Evolutionary conservation across 2,329 filamentous ascomycete genomes (phyloP), one percentile per base, ranked within the genome.

Genomic region (Fusarium caatingaense): DNA sequence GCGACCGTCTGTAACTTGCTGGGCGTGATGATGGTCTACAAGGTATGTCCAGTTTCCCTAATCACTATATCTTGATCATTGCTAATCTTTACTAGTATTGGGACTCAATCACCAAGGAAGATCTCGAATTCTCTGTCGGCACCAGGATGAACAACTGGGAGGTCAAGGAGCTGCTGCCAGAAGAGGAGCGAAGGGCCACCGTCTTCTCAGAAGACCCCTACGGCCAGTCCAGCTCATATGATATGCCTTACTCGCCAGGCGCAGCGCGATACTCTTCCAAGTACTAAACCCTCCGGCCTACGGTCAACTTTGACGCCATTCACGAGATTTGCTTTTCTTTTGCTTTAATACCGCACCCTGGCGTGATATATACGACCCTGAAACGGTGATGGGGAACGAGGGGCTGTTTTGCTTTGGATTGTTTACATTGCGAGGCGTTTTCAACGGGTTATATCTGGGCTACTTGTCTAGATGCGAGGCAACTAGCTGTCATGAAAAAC

Each of bases 11-110:
- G 94, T 84, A 99, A 99, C 78, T 83, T 99, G 46, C 84, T 99
- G 45, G 93, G 91, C 15, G 95, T 99, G 66, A 99, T 99, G 96
- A 99, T 98, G 96, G 91, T 99, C 40, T 99, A 99, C 87, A 99
- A 99, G 91, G 93, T 87, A 81, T 56, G 81, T 75, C 21, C 21
- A 37, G 28, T 16, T 25, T 23, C 11, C 55, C 5, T 4, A 42
- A 37, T 11, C 49, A 46, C 16, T 12, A 25, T 20, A 20, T 15
- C 8, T n/a, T 11, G 27, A 34, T 9, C 3, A 42, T 60, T 49
- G 27, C 58, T 70, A 65, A 71, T 40, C 53, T 53, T 46, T 16
- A 15, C n/a, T 8, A 72, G 94, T 99, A 97, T 85, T 99, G 96
- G 96, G 96, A 99, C 78, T 98, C 94, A 18, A 99, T 99, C 80